A percentile compares a stretch with the other conserved stretches of the same genome.
phyloP scores from a whole-genome alignment of 495 filamentous ascomycete genomes.

The Neurospora sp. region DNA sequence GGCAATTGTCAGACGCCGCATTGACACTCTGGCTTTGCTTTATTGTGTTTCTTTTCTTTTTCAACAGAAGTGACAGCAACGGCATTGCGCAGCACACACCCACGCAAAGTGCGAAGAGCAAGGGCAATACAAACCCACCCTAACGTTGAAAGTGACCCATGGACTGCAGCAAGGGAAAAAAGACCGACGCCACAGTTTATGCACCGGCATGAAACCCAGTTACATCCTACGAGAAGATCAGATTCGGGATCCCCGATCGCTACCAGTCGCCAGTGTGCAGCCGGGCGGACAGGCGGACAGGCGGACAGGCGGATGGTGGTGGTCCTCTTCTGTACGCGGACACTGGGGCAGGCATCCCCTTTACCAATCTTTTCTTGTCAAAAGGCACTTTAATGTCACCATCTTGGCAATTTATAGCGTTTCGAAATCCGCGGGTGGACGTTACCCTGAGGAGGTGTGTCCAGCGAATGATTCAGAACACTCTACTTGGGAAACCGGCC shows the following conservation, averaged over 20 bases:
- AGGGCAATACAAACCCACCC: neutral
- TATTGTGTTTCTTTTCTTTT: neutral
- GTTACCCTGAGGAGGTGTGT: neutral
- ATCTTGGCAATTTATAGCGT: neutral
- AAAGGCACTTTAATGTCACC: neutral
- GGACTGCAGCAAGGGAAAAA: neutral
- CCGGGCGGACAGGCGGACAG: neutral
- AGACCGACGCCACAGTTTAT: neutral
- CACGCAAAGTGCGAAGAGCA: neutral
- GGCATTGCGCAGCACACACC: neutral
- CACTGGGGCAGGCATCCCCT: neutral
- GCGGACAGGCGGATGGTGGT: neutral
- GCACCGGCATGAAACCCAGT: neutral
- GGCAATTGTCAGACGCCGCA: neutral
- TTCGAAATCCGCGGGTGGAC: neutral
- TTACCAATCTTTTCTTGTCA: neutral
- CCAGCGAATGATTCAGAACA: neutral
- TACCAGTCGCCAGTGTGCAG: neutral
- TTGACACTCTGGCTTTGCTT: neutral
- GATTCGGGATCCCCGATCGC: neutral
- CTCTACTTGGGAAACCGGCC: neutral
- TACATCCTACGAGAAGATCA: neutral
- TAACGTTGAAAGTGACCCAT: neutral
- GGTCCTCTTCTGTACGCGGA: neutral
- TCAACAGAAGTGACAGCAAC: neutral